phyloP scores from a whole-genome alignment of 306 rosid species.

The Inga laurina region DNA sequence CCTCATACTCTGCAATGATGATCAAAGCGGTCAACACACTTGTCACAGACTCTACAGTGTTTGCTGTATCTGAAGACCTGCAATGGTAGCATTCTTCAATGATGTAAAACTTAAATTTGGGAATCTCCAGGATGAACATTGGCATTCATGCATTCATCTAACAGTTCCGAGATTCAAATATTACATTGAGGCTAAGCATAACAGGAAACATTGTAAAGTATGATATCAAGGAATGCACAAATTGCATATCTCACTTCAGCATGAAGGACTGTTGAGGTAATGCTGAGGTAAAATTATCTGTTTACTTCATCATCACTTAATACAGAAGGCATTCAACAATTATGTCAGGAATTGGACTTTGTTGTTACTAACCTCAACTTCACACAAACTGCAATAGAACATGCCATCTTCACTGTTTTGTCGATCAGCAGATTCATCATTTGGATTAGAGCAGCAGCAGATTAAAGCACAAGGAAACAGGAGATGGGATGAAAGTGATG shows the following conservation, averaged over 20 bases:
- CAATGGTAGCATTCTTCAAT: slow-evolving; percentile 24
- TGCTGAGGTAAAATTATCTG: slow-evolving; percentile 7
- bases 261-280: not conserved
- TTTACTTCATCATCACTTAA: not conserved
- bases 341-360: not conserved
- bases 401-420: slow-evolving; percentile 83
- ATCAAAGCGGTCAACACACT: slow-evolving; percentile 86
- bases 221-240: not conserved
- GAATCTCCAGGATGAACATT: not conserved
- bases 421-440: slow-evolving; percentile 54
- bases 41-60: slow-evolving; percentile 90
- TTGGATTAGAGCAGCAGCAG: slow-evolving; percentile 54
- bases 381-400: slow-evolving; percentile 91
- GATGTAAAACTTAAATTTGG: not conserved
- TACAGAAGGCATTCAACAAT: not conserved
- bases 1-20: slow-evolving; percentile 89
- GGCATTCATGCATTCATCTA: not conserved
- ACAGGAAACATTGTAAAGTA: not conserved
- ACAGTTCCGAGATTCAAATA: not conserved
- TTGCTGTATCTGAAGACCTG: slow-evolving; percentile 91
- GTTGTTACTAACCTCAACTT: slow-evolving; percentile 76
- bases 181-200: not conserved
- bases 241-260: slow-evolving; percentile 10
- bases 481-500: slow-evolving; percentile 47
- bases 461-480: slow-evolving; percentile 66